Base-by-base conservation (phyloP, 306 rosid genomes). In the Inga oerstediana region DNA sequence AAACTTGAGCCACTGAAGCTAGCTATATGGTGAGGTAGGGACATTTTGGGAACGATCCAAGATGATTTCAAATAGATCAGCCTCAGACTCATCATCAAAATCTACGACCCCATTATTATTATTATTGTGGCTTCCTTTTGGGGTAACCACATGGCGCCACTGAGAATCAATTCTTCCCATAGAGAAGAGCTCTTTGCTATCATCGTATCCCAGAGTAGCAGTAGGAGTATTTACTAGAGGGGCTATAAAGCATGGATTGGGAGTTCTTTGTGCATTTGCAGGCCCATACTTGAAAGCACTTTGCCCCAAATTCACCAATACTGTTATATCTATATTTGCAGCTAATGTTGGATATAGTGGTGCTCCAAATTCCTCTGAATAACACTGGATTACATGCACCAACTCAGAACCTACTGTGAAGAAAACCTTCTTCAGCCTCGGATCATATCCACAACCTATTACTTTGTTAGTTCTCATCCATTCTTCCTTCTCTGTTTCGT, bases 401-500 rank as follows among this genome's bases (percentile, higher is more conserved):
- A 97, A 77, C 68, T 92, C 90, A 64, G 99, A 94, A 64, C 90
- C 93, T 30, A 94, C 79, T 14, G 99, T 97, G 93, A 94, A 97
- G 87, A 88, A 94, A 20, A 94, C 98, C 81, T 91, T 92, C 85
- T 92, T 94, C 77, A 89, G 89, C 74, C 83, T 89, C 0, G 98
- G 98, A 85, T 97, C 98, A 78, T 81, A 97, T 12, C 99, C 98
- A 58, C 98, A 94, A 4, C 99, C 99, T 65, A 94, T 86, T 59
- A 94, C 98, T 75, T 86, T 91, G 69, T 90, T 92, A 15, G 72
- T 66, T 84, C 85, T 88, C 80, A 89, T 89, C 99, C 99, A 97
- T 3, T 89, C 88, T 74, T 82, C 91, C 30, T 89, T 90, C 22
- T 92, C 92, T 0, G 95, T 90, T 68, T 90, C 95, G 10, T 72